A percentile compares a stretch with the other conserved stretches of the same genome.
Conservation (phyloP, 768 basidiomycete species). For the Hericium alpestre region DNA sequence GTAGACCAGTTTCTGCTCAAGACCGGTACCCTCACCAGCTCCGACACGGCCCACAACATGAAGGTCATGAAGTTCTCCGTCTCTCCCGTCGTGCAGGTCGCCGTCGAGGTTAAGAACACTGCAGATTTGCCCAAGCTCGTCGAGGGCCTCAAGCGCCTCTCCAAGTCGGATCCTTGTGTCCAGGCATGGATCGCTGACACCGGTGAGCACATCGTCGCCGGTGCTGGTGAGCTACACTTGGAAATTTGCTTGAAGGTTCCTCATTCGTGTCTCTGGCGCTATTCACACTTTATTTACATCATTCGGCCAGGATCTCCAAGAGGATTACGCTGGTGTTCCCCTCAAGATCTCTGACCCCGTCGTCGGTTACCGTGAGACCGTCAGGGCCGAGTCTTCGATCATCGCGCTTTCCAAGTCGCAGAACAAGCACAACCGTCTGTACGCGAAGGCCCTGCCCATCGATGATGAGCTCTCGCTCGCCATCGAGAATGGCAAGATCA, state of each 20-base stretch:
- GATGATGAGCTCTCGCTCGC: constrained; percentile 91
- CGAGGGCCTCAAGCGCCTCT: constrained; percentile 99
- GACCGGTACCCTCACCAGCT: constrained; percentile 94
- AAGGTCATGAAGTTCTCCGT: constrained; percentile 99
- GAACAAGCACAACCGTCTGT: constrained; percentile 99
- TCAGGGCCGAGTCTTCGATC: constrained; percentile 90
- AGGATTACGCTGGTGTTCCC: constrained; percentile 98
- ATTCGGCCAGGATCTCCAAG: constrained; percentile 79
- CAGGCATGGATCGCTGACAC: constrained; percentile 87
- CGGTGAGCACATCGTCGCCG: constrained; percentile 98
- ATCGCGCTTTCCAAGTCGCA: constrained; percentile 97
- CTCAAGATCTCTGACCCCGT: constrained; percentile 97
- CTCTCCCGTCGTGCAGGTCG: constrained; percentile 97
- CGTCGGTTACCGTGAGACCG: constrained; percentile 96
- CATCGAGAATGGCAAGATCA: constrained; percentile 81
- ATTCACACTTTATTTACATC: not conserved
- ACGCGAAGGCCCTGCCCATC: constrained; percentile 83
- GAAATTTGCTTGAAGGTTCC: constrained; percentile 96
- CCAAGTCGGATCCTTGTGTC: constrained; percentile 99
- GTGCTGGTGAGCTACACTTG: constrained; percentile 97
- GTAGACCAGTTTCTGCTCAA: constrained; percentile 99
- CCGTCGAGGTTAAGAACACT: constrained; percentile 99
- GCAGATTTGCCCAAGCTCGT: constrained; percentile 98
- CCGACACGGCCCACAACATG: constrained; percentile 99
- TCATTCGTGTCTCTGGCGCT: not conserved